These are phyloP conservation scores for Selaginella tamariscina DNA, from an alignment of 75 land plant species.

Conservation along the genomic window DNA sequence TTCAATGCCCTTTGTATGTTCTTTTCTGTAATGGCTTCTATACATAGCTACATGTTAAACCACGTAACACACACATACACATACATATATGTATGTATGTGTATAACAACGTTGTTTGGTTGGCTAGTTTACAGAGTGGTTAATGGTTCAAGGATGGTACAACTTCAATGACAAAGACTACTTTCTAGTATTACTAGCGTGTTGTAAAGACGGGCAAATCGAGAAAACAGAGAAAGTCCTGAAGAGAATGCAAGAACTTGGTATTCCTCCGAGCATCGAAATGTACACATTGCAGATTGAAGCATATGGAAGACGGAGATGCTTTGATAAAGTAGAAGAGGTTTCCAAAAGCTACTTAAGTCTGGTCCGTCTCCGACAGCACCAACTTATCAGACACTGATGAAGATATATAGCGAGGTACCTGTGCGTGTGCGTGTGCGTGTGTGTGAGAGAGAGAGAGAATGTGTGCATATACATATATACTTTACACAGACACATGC, in stretches of 20 bases:
- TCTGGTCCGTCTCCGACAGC: constrained; percentile 80
- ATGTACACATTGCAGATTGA: constrained; percentile 9
- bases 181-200: background rate
- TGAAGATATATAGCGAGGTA: constrained; percentile 72
- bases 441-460: background rate
- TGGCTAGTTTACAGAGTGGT: constrained; percentile 1
- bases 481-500: background rate
- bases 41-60: too few species aligned
- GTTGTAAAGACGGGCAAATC: constrained; percentile 5
- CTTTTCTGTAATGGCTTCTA: too few species aligned
- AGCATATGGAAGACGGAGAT: background rate
- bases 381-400: constrained; percentile 80
- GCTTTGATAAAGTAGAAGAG: background rate
- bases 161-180: constrained; percentile 4
- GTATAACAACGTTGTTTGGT: too few species aligned
- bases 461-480: background rate
- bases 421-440: background rate
- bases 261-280: background rate
- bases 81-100: too few species aligned
- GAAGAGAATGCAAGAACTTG: background rate
- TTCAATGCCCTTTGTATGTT: too few species aligned
- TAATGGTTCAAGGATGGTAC: constrained; percentile 1
- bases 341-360: constrained; percentile 53
- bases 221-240: background rate
- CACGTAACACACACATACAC: too few species aligned